phyloP scores from a whole-genome alignment of 202 grass and related monocot genomes.

The Zizania palustris region DNA sequence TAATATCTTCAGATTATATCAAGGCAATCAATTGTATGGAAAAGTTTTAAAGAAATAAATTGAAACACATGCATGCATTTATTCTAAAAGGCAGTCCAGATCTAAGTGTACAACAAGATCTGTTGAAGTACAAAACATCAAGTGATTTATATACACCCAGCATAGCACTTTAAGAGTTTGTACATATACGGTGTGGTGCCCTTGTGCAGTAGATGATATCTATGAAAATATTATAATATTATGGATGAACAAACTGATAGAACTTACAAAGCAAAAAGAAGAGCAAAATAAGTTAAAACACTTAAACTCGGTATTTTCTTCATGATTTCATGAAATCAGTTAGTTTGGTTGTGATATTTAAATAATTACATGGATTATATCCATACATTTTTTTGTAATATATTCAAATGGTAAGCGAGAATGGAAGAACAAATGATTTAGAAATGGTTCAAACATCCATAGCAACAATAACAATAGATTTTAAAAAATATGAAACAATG shows the following conservation, averaged over 20 bases:
- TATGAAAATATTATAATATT: conserved; percentile 16
- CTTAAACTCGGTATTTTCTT: not conserved
- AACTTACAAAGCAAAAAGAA: no score
- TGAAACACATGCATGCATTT: conserved; percentile 18
- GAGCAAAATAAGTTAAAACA: no score
- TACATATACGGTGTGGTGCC: not conserved
- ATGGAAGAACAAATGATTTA: conserved; percentile 12
- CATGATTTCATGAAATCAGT: not conserved
- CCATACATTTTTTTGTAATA: conserved; percentile 13
- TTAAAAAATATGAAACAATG: conserved; percentile 43
- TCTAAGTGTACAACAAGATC: not conserved
- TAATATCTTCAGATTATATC: conserved; percentile 83
- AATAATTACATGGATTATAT: conserved; percentile 19
- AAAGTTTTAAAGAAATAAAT: conserved; percentile 24
- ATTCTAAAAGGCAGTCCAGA: conserved; percentile 1
- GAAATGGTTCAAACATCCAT: not conserved
- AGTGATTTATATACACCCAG: not conserved
- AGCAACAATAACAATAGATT: conserved; percentile 11
- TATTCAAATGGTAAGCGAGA: not conserved
- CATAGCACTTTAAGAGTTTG: no score
- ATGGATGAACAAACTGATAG: not conserved
- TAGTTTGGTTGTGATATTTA: not conserved
- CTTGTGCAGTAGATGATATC: conserved; percentile 18
- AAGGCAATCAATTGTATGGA: conserved; percentile 44
- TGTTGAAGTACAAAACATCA: not conserved